Evolutionary conservation across 768 basidiomycete species (phyloP), one percentile per base, ranked within the genome.

Genomic region (Amanita inopinata): DNA sequence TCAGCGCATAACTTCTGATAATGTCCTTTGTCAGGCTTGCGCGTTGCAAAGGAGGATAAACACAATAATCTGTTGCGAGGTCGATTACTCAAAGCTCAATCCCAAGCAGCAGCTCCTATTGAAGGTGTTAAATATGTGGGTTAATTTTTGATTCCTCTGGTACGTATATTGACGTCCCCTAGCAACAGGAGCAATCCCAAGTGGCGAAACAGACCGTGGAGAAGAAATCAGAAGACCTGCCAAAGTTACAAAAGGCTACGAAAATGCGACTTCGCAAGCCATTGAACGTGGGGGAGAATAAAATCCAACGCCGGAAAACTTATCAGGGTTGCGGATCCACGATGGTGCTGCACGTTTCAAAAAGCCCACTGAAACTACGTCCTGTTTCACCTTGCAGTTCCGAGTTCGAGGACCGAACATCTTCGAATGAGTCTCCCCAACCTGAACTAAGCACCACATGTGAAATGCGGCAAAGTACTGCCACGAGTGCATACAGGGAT

Each of bases 21-120:
- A 37, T 9, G 12, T 44, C 24, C 3, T 30, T 39, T 7, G 25
- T 15, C 38, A 70, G 71, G 78, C 28, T 53, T 80, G 47, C 75
- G 78, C 20, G 78, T 79, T 19, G 72, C 76, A 17, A 80, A 77
- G 51, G 76, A 80, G 53, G 77, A 78, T 50, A 76, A 73, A 49
- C 71, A 76, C 43, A 69, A 67, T 3, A 76, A 78, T 54, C 56
- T 71, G 37, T 62, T 66, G 38, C 61, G 72, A 47, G 66, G 66
- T n/a, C 60, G 64, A 31, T 55, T 61, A 32, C 53, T 60, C 47
- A 67, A 64, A 53, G 61, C 60, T 8, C 45, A 48, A 33, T 51
- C 52, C 27, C 49, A 43, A 42, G 33, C 39, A 31, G 17, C 33
- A 30, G 25, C 27, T 14, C 17, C 23, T 33, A 20, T 8, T 7